Conservation (phyloP, 495 filamentous ascomycete species). For the Wilcoxina mikolae region DNA sequence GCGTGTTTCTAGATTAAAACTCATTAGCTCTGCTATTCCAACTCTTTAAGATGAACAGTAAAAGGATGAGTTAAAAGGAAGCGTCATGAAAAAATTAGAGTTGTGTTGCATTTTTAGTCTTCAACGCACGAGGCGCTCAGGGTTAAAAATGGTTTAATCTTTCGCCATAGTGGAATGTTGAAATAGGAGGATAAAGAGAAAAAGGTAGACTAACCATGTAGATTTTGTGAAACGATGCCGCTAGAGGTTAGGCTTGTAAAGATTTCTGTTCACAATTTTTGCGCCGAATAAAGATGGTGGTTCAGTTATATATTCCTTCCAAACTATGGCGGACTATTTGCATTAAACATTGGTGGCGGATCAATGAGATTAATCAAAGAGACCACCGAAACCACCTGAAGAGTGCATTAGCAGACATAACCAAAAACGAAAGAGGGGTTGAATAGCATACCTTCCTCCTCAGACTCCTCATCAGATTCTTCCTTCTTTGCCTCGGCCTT, state of each 20-base stretch:
- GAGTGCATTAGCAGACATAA: slow-evolving; percentile 25
- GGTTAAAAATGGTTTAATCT: slow-evolving; percentile 47
- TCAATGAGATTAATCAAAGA: slow-evolving; percentile 40
- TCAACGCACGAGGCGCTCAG: slow-evolving; percentile 34
- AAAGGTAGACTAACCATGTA: neutral
- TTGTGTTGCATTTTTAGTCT: slow-evolving; percentile 41
- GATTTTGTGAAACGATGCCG: neutral
- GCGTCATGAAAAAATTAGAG: slow-evolving; percentile 54
- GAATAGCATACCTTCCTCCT: slow-evolving; percentile 42
- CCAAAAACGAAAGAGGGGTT: too few relatives aligned
- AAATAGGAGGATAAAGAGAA: neutral
- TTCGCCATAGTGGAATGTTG: slow-evolving; percentile 19
- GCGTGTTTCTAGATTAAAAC: neutral
- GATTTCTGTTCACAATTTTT: neutral
- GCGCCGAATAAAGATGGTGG: neutral
- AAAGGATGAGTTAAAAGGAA: neutral
- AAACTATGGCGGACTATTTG: neutral
- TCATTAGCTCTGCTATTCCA: neutral
- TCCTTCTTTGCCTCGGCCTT: slow-evolving; percentile 38
- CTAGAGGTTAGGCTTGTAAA: neutral
- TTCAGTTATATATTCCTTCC: neutral
- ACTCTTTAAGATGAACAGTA: neutral
- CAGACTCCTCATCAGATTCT: slow-evolving; percentile 47
- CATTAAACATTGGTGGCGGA: slow-evolving; percentile 1
- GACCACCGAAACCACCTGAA: slow-evolving; percentile 52